Evolutionary conservation across 345 rosid genomes (phyloP), one percentile per base, ranked within the genome.

Genomic region (Eucalyptus marginata): DNA sequence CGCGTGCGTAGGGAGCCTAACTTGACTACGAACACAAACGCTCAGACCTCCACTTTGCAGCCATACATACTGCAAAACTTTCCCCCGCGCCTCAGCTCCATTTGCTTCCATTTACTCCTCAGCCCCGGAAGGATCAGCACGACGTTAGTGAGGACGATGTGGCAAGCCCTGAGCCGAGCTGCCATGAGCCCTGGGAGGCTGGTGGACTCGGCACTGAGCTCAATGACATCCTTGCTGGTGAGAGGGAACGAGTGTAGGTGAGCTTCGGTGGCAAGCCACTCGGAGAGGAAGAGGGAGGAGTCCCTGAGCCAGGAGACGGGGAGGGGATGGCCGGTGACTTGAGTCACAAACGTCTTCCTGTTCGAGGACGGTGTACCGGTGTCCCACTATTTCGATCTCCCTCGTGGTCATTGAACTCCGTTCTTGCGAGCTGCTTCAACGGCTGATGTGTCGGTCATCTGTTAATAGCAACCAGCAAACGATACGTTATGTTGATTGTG

Each of bases 241-340:
- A 86, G 44, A 27, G 87, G 62, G 87, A 81, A 25, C 22, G 89
- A 31, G 22, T 87, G 66, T 79, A 89, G 49, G 59, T 87, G 81
- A n/a, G 92, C 50, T 25, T 52, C 27, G 25, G 76, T 33, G 4
- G 90, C 76, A 44, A 93, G 88, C 87, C 88, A 93, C 22, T 88
- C 54, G 36, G 92, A 89, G 36, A 94, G 90, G 84, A 94, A 33
- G 16, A 90, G 88, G 85, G 93, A 93, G 2, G 94, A 92, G 86
- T 91, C 87, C 93, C 92, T 90, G 6, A 93, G 62, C 90, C 93
- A 94, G 46, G 95, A 89, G 31, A 93, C 91, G 52, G 93, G 90
- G 71, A 92, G 89, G 76, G 92, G 51, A 71, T 68, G 83, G 54
- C 92, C 95, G 1, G 93, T 90, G 86, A 85, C 24, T 2, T 90